Evolutionary conservation across 306 rosid genomes (phyloP).

Genomic region (Ceratonia siliqua): DNA sequence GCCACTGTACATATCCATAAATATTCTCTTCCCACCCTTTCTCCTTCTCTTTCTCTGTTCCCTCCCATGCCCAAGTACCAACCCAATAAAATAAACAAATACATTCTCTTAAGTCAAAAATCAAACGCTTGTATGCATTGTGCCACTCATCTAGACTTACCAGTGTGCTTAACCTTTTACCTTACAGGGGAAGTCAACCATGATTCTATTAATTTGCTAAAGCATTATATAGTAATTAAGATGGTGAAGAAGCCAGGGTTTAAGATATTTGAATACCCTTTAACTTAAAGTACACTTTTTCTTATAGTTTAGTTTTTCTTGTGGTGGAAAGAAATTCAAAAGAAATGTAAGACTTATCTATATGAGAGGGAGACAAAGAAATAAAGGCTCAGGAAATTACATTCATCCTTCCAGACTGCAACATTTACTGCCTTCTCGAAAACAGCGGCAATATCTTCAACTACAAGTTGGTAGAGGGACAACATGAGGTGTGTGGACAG

Average conservation of each 20-base stretch:
- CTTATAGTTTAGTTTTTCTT: conserved; percentile 11
- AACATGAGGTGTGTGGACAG: conserved; percentile 1
- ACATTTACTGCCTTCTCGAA: conserved; percentile 30
- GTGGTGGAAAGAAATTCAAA: conserved; percentile 25
- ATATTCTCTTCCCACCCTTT: not conserved
- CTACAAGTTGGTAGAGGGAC: conserved; percentile 28
- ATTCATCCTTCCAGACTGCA: not conserved
- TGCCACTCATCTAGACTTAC: not conserved
- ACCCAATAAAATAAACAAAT: conserved; percentile 26
- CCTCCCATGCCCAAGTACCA: conserved; percentile 20
- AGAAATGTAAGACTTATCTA: conserved; percentile 1
- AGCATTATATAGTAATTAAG: not conserved
- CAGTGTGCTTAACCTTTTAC: not conserved
- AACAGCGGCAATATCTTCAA: conserved; percentile 21
- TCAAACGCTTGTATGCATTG: not conserved
- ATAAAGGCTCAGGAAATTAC: conserved; percentile 33
- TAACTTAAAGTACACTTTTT: not conserved
- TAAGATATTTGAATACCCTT: conserved; percentile 21
- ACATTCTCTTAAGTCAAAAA: not conserved
- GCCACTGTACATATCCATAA: conserved; percentile 21
- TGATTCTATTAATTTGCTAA: not conserved
- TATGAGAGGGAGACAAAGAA: conserved; percentile 20
- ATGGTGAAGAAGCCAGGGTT: not conserved
- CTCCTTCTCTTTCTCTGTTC: not conserved
- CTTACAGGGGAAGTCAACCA: conserved; percentile 10